A percentile compares a stretch with the other conserved stretches of the same genome.
Evolutionary conservation across 1,139 yeast genomes (phyloP).

Genomic region (Taiozyma onychis): DNA sequence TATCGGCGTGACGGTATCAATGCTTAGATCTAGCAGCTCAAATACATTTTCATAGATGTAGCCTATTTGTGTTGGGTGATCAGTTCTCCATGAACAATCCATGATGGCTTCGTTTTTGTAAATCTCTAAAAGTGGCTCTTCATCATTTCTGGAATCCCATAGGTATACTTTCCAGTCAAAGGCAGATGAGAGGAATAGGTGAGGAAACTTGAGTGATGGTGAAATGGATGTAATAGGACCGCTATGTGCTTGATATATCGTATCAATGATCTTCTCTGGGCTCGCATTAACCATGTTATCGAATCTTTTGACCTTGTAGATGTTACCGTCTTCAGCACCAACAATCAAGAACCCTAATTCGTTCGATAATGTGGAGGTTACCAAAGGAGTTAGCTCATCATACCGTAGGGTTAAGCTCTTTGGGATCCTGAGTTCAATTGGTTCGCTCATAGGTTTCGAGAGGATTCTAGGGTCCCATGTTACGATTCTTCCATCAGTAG

Average conservation of each 20-base stretch:
- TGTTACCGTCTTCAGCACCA: constrained; percentile 44
- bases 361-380: constrained; percentile 26
- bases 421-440: constrained; percentile 25
- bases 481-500: constrained; percentile 42
- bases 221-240: constrained; percentile 17
- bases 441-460: constrained; percentile 33
- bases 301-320: constrained; percentile 36
- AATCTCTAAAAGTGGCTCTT: constrained; percentile 13
- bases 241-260: constrained; percentile 11
- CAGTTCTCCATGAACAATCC: constrained; percentile 17
- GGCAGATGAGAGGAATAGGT: constrained; percentile 16
- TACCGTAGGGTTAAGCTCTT: constrained; percentile 22
- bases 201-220: constrained; percentile 10
- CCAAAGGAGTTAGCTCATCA: constrained; percentile 36
- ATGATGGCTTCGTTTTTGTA: constrained; percentile 19
- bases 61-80: constrained; percentile 18
- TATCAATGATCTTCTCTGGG: constrained; percentile 22
- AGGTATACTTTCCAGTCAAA: constrained; percentile 22
- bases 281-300: constrained; percentile 27
- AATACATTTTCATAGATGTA: constrained; percentile 17
- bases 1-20: constrained; percentile 19
- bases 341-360: constrained; percentile 35
- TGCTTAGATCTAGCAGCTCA: constrained; percentile 19
- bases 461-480: constrained; percentile 43
- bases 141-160: constrained; percentile 17